phyloP scores from a whole-genome alignment of 306 rosid genomes.

The Pachyrhizus erosus region DNA sequence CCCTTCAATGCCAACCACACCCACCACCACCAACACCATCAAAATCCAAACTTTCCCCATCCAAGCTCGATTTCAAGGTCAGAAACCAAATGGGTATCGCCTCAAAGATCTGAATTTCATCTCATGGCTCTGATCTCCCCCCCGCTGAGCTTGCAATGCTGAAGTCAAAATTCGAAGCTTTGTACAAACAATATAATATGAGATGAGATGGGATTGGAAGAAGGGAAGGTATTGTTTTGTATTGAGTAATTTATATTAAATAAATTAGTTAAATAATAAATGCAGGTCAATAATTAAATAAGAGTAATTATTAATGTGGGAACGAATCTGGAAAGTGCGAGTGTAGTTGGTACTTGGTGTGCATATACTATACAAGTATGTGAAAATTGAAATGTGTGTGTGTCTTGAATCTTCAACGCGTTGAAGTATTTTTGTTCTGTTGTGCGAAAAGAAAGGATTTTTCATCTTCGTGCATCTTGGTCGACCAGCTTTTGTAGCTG shows the following conservation, averaged over 20 bases:
- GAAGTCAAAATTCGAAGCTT: conserved; percentile 63
- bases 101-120: conserved; percentile 57
- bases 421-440: not conserved
- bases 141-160: not conserved
- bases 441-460: not conserved
- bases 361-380: not conserved
- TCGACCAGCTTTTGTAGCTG: not conserved
- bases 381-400: not conserved
- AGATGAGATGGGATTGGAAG: not conserved
- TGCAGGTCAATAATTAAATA: not conserved
- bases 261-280: not conserved
- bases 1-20: conserved; percentile 47
- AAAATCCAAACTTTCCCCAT: conserved; percentile 60
- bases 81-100: conserved; percentile 57
- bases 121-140: conserved; percentile 40
- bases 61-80: conserved; percentile 48
- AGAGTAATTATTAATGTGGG: conserved; percentile 6
- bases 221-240: not conserved
- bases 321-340: conserved; percentile 27
- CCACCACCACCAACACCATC: conserved; percentile 45
- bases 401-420: not conserved
- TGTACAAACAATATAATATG: not conserved
- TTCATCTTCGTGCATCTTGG: not conserved
- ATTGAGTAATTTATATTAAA: not conserved
- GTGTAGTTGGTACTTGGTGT: conserved; percentile 20